Base-by-base conservation (phyloP, 2,329 filamentous ascomycete genomes). In the Stachybotrys echinatus region DNA sequence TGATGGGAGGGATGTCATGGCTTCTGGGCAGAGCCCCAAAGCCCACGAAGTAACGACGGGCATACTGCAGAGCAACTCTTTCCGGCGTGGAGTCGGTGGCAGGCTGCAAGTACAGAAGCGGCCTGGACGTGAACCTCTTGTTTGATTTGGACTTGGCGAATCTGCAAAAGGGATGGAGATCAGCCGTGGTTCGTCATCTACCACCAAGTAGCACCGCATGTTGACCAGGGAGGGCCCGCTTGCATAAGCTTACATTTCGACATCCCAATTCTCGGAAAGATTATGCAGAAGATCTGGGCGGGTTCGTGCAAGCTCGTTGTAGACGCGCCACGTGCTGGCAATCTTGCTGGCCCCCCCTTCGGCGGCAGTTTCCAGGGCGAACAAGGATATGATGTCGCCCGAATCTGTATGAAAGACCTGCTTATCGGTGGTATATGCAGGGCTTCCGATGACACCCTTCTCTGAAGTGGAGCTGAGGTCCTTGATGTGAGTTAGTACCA, bases 351-450 rank as follows among this genome's bases (percentile, higher is more conserved):
- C 68, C 1, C 83, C 83, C 0, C 83, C 83, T 37, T 65, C 62
- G 2, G 68, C 66, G 0, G 73, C 74, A 0, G 81, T 76, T 10
- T 74, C 73, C 18, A 84, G 71, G 1, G 75, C 76, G 45, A 82
- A 77, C 6, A 86, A 66, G 2, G 78, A 76, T 19, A 87, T 72
- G 2, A 85, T 70, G 55, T 87, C 83, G 8, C 81, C 75, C 0
- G 62, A 59, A 56, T 85, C 82, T 0, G 79, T 85, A 61, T 85
- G 83, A 56, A 85, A 85, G 6, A 78, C 75, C 60, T 81, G 81
- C 59, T 81, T 83, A 50, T 84, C 80, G 0, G 76, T 70, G 0
- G 80, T 83, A 61, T 82, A 83, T 0, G 80, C 78, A 0, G 80
- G 80, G 1, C 75, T 74, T 3, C 80, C 79, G 45, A 85, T 83